Conservation (phyloP, 345 rosid genomes). For the Psidium guajava region DNA sequence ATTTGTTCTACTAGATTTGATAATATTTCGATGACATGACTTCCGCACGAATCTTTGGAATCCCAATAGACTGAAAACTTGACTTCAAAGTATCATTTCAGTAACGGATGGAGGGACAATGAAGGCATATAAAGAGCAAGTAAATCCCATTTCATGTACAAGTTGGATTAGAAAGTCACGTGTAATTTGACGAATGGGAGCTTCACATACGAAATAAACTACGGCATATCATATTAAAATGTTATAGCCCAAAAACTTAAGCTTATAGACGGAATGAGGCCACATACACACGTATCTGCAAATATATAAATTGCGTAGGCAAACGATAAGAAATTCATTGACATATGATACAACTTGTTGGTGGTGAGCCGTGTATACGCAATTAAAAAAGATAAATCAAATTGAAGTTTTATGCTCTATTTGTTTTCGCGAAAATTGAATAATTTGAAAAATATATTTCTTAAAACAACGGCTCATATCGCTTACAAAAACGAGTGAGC, state of each 20-base stretch:
- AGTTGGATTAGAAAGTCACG: background rate
- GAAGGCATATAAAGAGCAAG: background rate
- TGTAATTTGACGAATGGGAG: background rate
- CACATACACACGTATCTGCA: accelerated
- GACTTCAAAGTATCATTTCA: background rate
- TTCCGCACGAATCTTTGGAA: background rate
- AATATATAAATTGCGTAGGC: background rate
- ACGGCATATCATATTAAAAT: accelerated
- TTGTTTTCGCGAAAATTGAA: no score
- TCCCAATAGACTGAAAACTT: background rate
- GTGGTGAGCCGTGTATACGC: background rate
- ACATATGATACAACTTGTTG: accelerated
- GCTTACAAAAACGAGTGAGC: no score
- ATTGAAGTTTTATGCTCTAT: background rate
- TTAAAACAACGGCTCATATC: no score
- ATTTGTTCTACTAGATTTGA: background rate
- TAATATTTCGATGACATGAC: background rate
- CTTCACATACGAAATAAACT: background rate
- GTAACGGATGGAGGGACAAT: background rate
- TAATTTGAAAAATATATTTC: no score
- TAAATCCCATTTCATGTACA: background rate
- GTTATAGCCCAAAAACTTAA: background rate
- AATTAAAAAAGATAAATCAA: background rate
- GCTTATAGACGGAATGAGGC: background rate
- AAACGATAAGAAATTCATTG: background rate